Percentiles rank a stretch among this genome's conserved stretches.
These are phyloP conservation scores for Fusarium brachygibbosum DNA, from an alignment of 2,329 filamentous ascomycete genomes.

Conservation along the genomic window DNA sequence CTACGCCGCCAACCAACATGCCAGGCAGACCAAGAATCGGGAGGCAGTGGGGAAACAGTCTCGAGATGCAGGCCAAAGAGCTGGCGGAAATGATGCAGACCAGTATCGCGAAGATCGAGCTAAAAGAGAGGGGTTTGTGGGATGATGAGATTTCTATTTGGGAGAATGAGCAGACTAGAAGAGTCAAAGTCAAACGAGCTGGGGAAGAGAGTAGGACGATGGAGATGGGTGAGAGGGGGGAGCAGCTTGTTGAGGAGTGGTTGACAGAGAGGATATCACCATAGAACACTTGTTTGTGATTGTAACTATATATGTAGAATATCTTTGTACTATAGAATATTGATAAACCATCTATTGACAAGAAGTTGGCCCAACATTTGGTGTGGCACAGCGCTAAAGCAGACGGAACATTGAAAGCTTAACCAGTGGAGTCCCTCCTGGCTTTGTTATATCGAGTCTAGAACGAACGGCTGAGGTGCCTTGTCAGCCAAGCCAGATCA, in stretches of 20 bases:
- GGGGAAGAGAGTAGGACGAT: slow-evolving; percentile 50
- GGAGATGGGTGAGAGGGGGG: slow-evolving; percentile 49
- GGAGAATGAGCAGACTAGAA: slow-evolving; percentile 53
- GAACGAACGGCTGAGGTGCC: slow-evolving; percentile 4
- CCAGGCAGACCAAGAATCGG: slow-evolving; percentile 36
- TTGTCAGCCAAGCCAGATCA: slow-evolving; percentile 10
- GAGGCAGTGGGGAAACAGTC: slow-evolving; percentile 57
- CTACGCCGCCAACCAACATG: slow-evolving; percentile 27
- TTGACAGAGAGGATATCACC: slow-evolving; percentile 41
- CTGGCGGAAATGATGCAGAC: slow-evolving; percentile 63
- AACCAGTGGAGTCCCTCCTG: slow-evolving; percentile 32
- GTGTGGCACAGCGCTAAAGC: slow-evolving; percentile 30
- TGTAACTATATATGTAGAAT: not conserved
- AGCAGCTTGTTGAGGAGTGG: slow-evolving; percentile 51
- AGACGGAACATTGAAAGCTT: slow-evolving; percentile 43
- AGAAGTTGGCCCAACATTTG: not conserved
- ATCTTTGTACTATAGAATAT: slow-evolving; percentile 4
- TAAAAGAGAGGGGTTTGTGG: slow-evolving; percentile 59
- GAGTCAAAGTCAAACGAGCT: slow-evolving; percentile 57
- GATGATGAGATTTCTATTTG: slow-evolving; percentile 56
- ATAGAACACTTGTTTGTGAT: slow-evolving; percentile 2
- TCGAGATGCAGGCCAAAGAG: slow-evolving; percentile 62
- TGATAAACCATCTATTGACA: not conserved
- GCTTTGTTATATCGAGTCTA: slow-evolving; percentile 16
- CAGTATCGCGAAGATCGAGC: slow-evolving; percentile 62